Conservation (phyloP, 2,329 filamentous ascomycete genomes). For the Pyricularia pennisetigena region DNA sequence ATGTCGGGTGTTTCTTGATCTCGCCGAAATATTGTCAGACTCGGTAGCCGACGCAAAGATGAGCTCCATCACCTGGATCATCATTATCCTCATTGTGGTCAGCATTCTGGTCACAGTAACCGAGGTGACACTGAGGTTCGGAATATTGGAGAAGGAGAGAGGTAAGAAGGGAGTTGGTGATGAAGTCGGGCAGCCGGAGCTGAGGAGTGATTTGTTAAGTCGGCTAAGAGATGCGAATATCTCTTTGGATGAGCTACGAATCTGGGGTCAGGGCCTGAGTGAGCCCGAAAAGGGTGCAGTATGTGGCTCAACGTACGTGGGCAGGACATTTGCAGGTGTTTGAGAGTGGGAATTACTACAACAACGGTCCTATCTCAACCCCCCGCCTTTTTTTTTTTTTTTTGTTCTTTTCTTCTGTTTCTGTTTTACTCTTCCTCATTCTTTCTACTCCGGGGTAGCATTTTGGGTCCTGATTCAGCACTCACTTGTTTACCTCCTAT, state of each 20-base stretch:
- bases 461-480: not conserved
- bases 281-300: slow-evolving; percentile 11
- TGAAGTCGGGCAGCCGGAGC: not conserved
- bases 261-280: slow-evolving; percentile 11
- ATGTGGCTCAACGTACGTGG: slow-evolving; percentile 12
- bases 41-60: slow-evolving; percentile 90
- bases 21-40: slow-evolving; percentile 90
- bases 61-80: slow-evolving; percentile 95
- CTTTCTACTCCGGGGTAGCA: too few species aligned
- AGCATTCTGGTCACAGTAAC: slow-evolving; percentile 85
- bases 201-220: not conserved
- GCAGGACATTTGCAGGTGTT: slow-evolving; percentile 13
- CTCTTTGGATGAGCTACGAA: slow-evolving; percentile 12
- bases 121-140: slow-evolving; percentile 82
- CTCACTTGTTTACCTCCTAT: not conserved
- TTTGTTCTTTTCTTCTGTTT: not conserved
- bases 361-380: not conserved
- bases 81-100: slow-evolving; percentile 86
- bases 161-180: slow-evolving; percentile 11
- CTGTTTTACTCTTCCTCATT: not conserved
- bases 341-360: not conserved
- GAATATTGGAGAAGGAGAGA: slow-evolving; percentile 48
- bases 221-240: slow-evolving; percentile 6
- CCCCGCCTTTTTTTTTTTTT: not conserved
- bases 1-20: slow-evolving; percentile 90